Evolutionary conservation across 345 rosid species (phyloP).

Genomic region (Gossypium longicalyx): DNA sequence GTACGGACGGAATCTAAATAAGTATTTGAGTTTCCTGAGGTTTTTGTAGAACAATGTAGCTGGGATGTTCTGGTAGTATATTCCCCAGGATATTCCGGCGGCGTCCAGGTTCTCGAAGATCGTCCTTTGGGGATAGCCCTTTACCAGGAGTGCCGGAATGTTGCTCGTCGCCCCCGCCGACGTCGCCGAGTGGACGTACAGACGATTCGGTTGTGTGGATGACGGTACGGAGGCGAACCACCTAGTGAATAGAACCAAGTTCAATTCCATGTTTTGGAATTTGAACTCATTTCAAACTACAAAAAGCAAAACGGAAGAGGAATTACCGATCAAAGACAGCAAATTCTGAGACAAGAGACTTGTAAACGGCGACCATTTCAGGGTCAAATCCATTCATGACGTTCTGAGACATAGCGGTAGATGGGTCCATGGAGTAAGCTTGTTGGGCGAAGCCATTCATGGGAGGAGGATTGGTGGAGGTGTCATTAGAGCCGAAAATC

Average conservation of each 20-base stretch:
- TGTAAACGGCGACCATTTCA: slow-evolving; percentile 63
- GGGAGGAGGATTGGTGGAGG: slow-evolving; percentile 55
- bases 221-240: slow-evolving; percentile 92
- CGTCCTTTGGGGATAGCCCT: slow-evolving; percentile 78
- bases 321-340: slow-evolving; percentile 77
- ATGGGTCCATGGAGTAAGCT: slow-evolving; percentile 57
- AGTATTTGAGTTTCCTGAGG: slow-evolving; percentile 69
- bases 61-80: slow-evolving; percentile 86
- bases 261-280: neutral
- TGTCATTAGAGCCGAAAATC: slow-evolving; percentile 69
- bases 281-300: neutral
- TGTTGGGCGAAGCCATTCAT: slow-evolving; percentile 92
- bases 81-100: slow-evolving; percentile 54
- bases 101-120: slow-evolving; percentile 66
- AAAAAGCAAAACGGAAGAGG: neutral
- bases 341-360: slow-evolving; percentile 74
- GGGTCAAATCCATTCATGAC: slow-evolving; percentile 89
- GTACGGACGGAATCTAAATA: slow-evolving; percentile 45
- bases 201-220: slow-evolving; percentile 84
- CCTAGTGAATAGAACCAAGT: slow-evolving; percentile 20
- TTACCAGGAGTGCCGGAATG: slow-evolving; percentile 40
- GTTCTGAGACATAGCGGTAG: slow-evolving; percentile 46
- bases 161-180: slow-evolving; percentile 91
- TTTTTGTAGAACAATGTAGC: slow-evolving; percentile 66
- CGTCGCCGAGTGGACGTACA: slow-evolving; percentile 72